Base-by-base conservation (phyloP, 257 asterid genomes). In the Solanum gandarillasii region DNA sequence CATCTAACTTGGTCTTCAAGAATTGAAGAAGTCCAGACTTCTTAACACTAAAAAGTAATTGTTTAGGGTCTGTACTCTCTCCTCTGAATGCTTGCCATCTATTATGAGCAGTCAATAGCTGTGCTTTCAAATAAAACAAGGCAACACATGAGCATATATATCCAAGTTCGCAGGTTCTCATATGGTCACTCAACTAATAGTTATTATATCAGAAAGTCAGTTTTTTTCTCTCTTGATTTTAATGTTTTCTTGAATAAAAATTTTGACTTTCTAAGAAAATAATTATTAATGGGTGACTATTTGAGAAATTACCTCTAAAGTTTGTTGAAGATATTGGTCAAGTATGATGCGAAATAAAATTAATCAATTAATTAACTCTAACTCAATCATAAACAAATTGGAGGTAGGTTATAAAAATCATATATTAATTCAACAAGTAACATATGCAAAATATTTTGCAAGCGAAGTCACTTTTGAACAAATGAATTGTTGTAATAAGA, bases 91-190 rank as follows among this genome's bases (percentile, higher is more conserved):
- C 93, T 88, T 88, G 89, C 98, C 98, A 96, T 90, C 97, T 93
- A 73, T 94, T 89, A 89, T 94, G 99, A 9, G 92, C 95, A 83
- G 92, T 83, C 39, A 94, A 38, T 88, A 93, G 65, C 98, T 97
- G 93, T 87, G 3, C 18, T 55, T 55, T 55, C 65, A 55, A 55
- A 55, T 18, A 9, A 55, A 55, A 18, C 65, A 55, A 18, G 65
- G 65, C n/a, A 79, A 41, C 36, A 81, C 14, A 73, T 60, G 60
- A 81, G 11, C 25, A 55, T 55, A 55, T 55, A 55, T 55, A 52
- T 52, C 4, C 8, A 52, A 52, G 60, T 52, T 52, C 23, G 62
- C 62, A 6, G 23, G 23, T 18, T 52, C 4, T 16, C 3, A 6
- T 14, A 16, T 52, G 60, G 1, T 16, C 9, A 52, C 60, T 52